Evolutionary conservation across 2,329 filamentous ascomycete species (phyloP), one percentile per base, ranked within the genome.

Genomic region (Monosporascus sp.): DNA sequence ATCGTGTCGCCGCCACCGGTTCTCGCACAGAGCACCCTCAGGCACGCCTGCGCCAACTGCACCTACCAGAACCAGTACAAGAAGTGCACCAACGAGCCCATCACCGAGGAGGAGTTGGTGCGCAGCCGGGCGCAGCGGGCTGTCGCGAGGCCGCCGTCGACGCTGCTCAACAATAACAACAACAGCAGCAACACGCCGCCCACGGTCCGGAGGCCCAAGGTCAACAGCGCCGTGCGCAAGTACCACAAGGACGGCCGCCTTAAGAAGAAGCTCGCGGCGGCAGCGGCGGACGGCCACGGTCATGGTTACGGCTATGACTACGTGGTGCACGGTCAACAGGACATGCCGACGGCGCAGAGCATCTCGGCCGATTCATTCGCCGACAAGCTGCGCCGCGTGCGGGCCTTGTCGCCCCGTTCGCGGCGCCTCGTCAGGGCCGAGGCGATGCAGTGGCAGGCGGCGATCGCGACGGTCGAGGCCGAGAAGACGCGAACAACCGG

Each of bases 21-120:
- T 11, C 52, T 66, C 9, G 60, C 60, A 1, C 40, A 58, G 31
- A 63, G 60, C 41, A 54, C 47, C 20, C 31, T 65, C n/a, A 56
- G 52, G 45, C 65, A 67, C 43, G 63, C 60, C 9, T 66, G 65
- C n/a, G 62, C 63, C 14, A 66, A 65, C 40, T 67, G 65, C 58
- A 66, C 61, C 2, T 66, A 66, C 37, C 64, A 66, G 48, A 63
- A 61, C 17, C 61, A 65, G 53, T 63, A 67, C 50, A 65, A 57
- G 50, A 63, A 60, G 51, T 67, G 64, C 53, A 63, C 62, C 20
- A 66, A 66, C 38, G 59, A 59, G 2, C 62, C 65, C 17, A 60
- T 65, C 19, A 41, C 60, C 3, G 55, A 63, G 22, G 57, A 61
- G 27, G 63, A 66, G 45, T 51, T 55, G 35, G 40, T 52, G 5